A percentile compares a stretch with the other conserved stretches of the same genome.
These are phyloP conservation scores for Alternaria ventricosa DNA, from an alignment of 2,329 filamentous ascomycete species.

Conservation along the genomic window DNA sequence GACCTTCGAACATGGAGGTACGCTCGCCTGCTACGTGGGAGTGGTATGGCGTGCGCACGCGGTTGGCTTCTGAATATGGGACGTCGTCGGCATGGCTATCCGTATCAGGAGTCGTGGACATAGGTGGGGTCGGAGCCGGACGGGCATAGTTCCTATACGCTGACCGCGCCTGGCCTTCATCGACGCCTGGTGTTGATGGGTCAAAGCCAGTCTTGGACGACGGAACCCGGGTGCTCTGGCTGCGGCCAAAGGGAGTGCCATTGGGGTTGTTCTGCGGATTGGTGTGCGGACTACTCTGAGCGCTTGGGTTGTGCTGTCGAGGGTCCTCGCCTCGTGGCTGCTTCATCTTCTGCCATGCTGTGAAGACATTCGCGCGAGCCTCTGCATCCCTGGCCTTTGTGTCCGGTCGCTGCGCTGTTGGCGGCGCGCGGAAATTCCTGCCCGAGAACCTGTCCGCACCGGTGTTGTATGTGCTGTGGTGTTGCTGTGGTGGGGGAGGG, in stretches of 20 bases:
- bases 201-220: conserved; percentile 64
- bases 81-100: conserved; percentile 33
- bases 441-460: conserved; percentile 54
- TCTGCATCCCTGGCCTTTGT: conserved; percentile 46
- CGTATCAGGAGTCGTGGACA: conserved; percentile 21
- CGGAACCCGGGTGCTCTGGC: conserved; percentile 52
- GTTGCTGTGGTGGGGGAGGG: conserved; percentile 37
- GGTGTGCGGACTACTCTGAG: conserved; percentile 9
- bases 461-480: conserved; percentile 39
- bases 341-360: conserved; percentile 59
- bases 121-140: conserved; percentile 42
- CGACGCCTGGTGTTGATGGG: conserved; percentile 63
- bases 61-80: conserved; percentile 54
- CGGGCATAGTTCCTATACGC: conserved; percentile 52
- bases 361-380: conserved; percentile 53
- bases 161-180: conserved; percentile 64
- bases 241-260: conserved; percentile 48
- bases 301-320: conserved; percentile 26
- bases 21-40: conserved; percentile 61
- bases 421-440: conserved; percentile 50
- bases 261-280: conserved; percentile 39
- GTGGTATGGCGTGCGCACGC: conserved; percentile 62
- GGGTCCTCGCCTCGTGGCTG: conserved; percentile 40
- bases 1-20: conserved; percentile 61
- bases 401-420: conserved; percentile 41